Evolutionary conservation across 768 basidiomycete species (phyloP), one percentile per base, ranked within the genome.

Genomic region (Mycena kentingensis): DNA sequence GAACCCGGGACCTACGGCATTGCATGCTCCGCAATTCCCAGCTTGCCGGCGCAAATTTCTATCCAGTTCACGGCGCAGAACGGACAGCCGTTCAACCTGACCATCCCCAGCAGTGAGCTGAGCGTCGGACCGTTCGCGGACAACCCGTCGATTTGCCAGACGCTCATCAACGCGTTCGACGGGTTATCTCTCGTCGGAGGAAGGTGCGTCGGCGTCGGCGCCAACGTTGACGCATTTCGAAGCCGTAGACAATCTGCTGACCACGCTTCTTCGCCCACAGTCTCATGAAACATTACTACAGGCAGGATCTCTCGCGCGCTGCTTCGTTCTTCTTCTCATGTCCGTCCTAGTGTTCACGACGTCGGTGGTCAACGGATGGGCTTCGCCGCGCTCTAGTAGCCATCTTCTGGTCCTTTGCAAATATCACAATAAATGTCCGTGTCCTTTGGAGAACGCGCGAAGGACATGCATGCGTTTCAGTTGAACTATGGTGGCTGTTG

Each of bases 151-250:
- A 64, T 73, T 25, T 83, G 81, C 63, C 81, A 83, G 63, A 82
- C 81, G 5, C 71, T 83, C 26, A 80, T 82, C 69, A 83, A 82
- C 58, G 77, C 80, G n/a, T 76, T 77, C 55, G 79, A 82, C 62
- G 76, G 75, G 3, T 66, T 78, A 43, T 71, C 73, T 42, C 63
- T 83, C 28, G 74, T 84, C 24, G 82, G 81, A 11, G 81, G 76
- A 22, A 81, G 58, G 58, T 59, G 24, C 35, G 38, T 27, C 8
- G 10, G 19, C 10, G 8, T 5, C n/a, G n/a, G n/a, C n/a, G n/a
- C n/a, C n/a, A n/a, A n/a, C n/a, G n/a, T n/a, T n/a, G n/a, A n/a
- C n/a, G n/a, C n/a, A n/a, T 11, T 25, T 26, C 19, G 41, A 42
- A 22, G 22, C 19, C 19, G 41, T 24, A 10, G 22, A 8, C 22